Conservation (phyloP, 352 stramenopile genomes). For the Bremia lactucae region DNA sequence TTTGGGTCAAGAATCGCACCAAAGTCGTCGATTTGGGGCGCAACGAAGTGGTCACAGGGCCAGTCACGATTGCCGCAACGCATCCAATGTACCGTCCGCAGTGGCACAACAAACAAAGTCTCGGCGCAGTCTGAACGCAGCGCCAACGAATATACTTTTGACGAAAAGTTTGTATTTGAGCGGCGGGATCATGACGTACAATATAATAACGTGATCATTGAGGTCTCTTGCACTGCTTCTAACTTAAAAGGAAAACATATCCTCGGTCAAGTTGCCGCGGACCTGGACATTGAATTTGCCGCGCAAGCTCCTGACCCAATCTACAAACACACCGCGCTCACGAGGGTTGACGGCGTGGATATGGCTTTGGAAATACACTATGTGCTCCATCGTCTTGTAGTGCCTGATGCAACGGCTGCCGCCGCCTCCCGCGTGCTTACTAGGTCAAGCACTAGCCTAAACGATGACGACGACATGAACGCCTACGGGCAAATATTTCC, state of each 20-base stretch:
- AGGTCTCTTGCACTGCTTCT: conserved; percentile 15
- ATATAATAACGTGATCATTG: conserved; percentile 25
- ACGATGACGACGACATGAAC: conserved; percentile 41
- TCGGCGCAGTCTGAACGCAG: conserved; percentile 13
- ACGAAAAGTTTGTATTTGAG: conserved; percentile 39
- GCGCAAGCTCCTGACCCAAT: conserved; percentile 11
- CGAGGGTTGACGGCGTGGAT: conserved; percentile 5
- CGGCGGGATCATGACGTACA: conserved; percentile 19
- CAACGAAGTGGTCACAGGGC: conserved; percentile 10
- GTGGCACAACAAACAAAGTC: conserved; percentile 18
- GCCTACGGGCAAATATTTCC: conserved; percentile 33
- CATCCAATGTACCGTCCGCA: conserved; percentile 20
- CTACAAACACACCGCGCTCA: conserved; percentile 13
- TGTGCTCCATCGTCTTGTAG: conserved; percentile 29
- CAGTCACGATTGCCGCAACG: conserved; percentile 13
- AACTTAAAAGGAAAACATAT: conserved; percentile 17
- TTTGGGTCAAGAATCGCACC: conserved; percentile 3
- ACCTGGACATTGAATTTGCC: conserved; percentile 24
- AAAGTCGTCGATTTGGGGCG: conserved; percentile 14
- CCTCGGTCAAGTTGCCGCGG: conserved; percentile 24
- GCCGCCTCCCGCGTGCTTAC: conserved; percentile 21
- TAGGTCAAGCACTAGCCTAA: conserved; percentile 22
- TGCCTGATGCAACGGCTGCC: conserved; percentile 18
- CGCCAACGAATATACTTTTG: conserved; percentile 21
- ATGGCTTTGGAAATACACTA: conserved; percentile 27